Percentiles rank a stretch among this genome's conserved stretches.
These are phyloP conservation scores for Protomyces arabidopsidicola DNA, from an alignment of 1,139 yeast species.

Conservation along the genomic window DNA sequence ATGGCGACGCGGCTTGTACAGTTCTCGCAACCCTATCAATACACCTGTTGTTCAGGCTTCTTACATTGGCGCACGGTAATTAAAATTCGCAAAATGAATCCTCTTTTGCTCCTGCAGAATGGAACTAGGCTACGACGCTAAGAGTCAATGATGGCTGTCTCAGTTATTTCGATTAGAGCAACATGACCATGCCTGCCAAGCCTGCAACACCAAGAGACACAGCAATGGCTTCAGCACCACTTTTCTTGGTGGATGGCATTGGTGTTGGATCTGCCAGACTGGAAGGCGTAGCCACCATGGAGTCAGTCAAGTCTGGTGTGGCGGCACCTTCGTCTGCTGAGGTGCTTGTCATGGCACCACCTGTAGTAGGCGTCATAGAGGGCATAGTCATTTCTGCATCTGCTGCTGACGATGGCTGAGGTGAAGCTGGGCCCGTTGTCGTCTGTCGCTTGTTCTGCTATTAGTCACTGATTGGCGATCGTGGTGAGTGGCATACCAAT, in stretches of 20 bases:
- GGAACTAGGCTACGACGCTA: background rate
- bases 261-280: background rate
- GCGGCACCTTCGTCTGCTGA: background rate
- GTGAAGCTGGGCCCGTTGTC: background rate
- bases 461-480: background rate
- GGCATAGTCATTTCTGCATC: background rate
- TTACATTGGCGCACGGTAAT: background rate
- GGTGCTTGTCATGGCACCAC: background rate
- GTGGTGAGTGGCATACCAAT: background rate
- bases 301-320: background rate
- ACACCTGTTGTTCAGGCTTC: constrained; percentile 3
- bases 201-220: background rate
- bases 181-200: background rate
- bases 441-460: background rate
- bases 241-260: background rate
- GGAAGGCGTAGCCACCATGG: background rate
- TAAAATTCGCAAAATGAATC: background rate
- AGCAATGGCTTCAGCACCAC: background rate
- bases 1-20: constrained; percentile 17
- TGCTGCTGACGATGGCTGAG: background rate
- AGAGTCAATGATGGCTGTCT: no score
- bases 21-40: constrained; percentile 21
- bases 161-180: background rate
- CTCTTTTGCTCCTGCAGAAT: background rate
- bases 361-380: background rate